Percentiles rank a stretch among this genome's conserved stretches.
Evolutionary conservation across 805 yeast species (phyloP).

Genomic region (Tetrapisispora nanseiensis): DNA sequence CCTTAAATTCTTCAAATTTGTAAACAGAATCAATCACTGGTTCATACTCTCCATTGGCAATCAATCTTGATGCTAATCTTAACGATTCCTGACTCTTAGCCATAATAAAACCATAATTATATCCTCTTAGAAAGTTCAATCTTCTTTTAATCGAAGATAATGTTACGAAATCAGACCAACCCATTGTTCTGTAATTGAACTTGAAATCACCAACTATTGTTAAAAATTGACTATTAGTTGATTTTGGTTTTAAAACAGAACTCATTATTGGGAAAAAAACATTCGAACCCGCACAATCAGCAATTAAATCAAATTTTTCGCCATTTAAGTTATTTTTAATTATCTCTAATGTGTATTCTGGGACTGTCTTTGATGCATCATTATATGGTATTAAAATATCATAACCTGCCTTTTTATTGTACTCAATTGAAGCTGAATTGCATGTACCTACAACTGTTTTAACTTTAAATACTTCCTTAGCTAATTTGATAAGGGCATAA

Average conservation of each 20-base stretch:
- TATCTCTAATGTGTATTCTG: slow-evolving; percentile 30
- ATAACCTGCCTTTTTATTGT: slow-evolving; percentile 46
- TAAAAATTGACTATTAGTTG: slow-evolving; percentile 40
- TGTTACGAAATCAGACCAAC: slow-evolving; percentile 4
- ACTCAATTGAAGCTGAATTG: slow-evolving; percentile 38
- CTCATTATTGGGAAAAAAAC: slow-evolving; percentile 38
- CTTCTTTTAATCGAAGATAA: slow-evolving; percentile 9
- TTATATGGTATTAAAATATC: slow-evolving; percentile 46
- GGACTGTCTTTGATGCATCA: slow-evolving; percentile 31
- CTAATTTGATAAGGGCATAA: slow-evolving; percentile 43
- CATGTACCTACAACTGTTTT: slow-evolving; percentile 47
- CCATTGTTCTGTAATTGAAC: slow-evolving; percentile 16
- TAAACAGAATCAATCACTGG: slow-evolving; percentile 47
- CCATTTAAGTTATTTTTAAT: slow-evolving; percentile 22
- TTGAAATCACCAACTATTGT: slow-evolving; percentile 50
- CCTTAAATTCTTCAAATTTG: slow-evolving; percentile 37
- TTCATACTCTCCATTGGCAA: slow-evolving; percentile 27
- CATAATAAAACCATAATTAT: slow-evolving; percentile 23
- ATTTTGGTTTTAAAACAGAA: slow-evolving; percentile 36
- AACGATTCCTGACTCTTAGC: slow-evolving; percentile 7
- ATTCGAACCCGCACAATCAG: slow-evolving; percentile 57
- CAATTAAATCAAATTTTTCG: slow-evolving; percentile 47
- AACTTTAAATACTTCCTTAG: slow-evolving; percentile 39
- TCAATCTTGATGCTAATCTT: slow-evolving; percentile 18
- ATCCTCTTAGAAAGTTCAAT: slow-evolving; percentile 20